Percentiles rank a stretch among this genome's conserved stretches.
phyloP scores from a whole-genome alignment of 768 basidiomycete genomes.

The Lenzites betulinus region DNA sequence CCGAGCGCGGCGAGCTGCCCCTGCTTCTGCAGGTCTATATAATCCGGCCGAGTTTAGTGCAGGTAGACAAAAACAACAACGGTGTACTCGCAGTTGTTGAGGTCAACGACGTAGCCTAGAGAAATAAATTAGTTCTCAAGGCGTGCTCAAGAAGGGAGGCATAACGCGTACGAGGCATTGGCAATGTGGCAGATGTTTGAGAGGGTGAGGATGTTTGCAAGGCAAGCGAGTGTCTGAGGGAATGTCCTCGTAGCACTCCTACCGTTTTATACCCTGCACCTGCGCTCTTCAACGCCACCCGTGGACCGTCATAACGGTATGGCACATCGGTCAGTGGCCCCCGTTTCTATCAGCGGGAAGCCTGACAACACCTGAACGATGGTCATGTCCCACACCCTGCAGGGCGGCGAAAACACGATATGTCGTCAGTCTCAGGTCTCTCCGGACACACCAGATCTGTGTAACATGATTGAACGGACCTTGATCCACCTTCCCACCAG shows the following conservation, averaged over 20 bases:
- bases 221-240: background rate
- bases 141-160: too few species aligned
- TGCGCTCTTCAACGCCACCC: background rate
- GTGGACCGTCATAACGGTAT: background rate
- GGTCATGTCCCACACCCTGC: background rate
- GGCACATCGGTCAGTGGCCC: background rate
- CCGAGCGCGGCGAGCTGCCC: conserved; percentile 37
- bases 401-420: background rate
- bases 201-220: background rate
- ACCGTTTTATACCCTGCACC: background rate
- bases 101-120: conserved; percentile 35
- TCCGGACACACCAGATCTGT: background rate
- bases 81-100: conserved; percentile 49
- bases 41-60: background rate
- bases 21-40: conserved; percentile 41
- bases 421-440: background rate
- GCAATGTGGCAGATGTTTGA: background rate
- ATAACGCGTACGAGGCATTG: conserved; percentile 4
- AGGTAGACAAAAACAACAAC: too few species aligned
- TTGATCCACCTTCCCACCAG: background rate
- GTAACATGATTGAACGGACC: background rate
- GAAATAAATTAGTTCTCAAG: background rate
- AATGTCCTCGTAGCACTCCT: background rate
- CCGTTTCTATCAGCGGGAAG: background rate
- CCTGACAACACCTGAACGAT: background rate